These are phyloP conservation scores for Trichoderma afroharzianum DNA, from an alignment of 2,329 filamentous ascomycete species.

Conservation along the genomic window DNA sequence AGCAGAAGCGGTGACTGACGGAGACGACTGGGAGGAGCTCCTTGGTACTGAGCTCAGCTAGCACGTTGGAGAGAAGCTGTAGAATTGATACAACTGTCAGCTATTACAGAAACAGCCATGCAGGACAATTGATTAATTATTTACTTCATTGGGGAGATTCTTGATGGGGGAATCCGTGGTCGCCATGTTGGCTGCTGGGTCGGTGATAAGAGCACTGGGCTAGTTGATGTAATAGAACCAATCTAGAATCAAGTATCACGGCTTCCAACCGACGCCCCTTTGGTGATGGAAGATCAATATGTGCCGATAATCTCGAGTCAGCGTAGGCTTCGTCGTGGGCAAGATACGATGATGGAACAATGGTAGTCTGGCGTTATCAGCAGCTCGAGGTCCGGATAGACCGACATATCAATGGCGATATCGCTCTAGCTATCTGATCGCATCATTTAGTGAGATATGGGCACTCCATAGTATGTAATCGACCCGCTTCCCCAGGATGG, in stretches of 20 bases:
- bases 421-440: not conserved
- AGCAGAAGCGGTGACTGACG: conserved; percentile 61
- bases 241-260: not conserved
- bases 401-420: not conserved
- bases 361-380: not conserved
- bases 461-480: not conserved
- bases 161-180: not conserved
- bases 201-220: not conserved
- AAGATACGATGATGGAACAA: not conserved
- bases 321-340: not conserved
- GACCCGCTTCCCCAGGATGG: conserved; percentile 12
- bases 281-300: too few species aligned
- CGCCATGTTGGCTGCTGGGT: not conserved
- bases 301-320: not conserved
- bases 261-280: not conserved
- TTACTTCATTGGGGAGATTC: conserved; percentile 9
- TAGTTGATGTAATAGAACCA: not conserved
- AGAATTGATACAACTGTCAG: not conserved
- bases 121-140: not conserved
- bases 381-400: not conserved
- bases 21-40: conserved; percentile 54
- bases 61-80: conserved; percentile 50
- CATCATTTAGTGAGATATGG: not conserved
- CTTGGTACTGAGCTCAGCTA: conserved; percentile 46
- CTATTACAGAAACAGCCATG: not conserved